These are phyloP conservation scores for Blastobotrys serpentis DNA, from an alignment of 1,139 yeast genomes.

Conservation along the genomic window DNA sequence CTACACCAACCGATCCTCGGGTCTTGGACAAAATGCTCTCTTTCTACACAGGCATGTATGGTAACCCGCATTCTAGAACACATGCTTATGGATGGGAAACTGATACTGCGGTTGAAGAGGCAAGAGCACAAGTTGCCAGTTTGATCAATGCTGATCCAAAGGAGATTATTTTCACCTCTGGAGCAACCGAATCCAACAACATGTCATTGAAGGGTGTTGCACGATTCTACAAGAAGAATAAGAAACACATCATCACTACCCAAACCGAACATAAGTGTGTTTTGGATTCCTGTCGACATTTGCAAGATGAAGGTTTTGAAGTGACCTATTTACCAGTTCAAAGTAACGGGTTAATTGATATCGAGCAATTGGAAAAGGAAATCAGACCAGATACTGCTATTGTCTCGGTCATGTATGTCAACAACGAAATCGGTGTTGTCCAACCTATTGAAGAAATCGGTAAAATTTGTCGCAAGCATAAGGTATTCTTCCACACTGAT, in stretches of 20 bases:
- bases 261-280: constrained; percentile 99
- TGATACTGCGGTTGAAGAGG: constrained; percentile 83
- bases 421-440: constrained; percentile 96
- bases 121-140: constrained; percentile 77
- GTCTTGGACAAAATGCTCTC: constrained; percentile 92
- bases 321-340: constrained; percentile 89
- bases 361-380: constrained; percentile 75
- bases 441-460: constrained; percentile 97
- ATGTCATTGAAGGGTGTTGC: constrained; percentile 96
- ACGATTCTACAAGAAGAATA: constrained; percentile 82
- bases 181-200: constrained; percentile 97
- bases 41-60: constrained; percentile 90
- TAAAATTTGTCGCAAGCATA: constrained; percentile 74
- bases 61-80: constrained; percentile 96
- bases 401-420: constrained; percentile 96
- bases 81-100: constrained; percentile 99
- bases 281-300: constrained; percentile 87
- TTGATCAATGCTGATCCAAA: constrained; percentile 92
- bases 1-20: constrained; percentile 97
- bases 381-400: constrained; percentile 89
- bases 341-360: constrained; percentile 72
- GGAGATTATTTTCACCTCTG: constrained; percentile 94
- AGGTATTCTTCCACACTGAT: constrained; percentile 97
- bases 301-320: constrained; percentile 96
- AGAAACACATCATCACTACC: constrained; percentile 90